phyloP scores from a whole-genome alignment of 495 filamentous ascomycete species.

The Gamarada debralockiae region DNA sequence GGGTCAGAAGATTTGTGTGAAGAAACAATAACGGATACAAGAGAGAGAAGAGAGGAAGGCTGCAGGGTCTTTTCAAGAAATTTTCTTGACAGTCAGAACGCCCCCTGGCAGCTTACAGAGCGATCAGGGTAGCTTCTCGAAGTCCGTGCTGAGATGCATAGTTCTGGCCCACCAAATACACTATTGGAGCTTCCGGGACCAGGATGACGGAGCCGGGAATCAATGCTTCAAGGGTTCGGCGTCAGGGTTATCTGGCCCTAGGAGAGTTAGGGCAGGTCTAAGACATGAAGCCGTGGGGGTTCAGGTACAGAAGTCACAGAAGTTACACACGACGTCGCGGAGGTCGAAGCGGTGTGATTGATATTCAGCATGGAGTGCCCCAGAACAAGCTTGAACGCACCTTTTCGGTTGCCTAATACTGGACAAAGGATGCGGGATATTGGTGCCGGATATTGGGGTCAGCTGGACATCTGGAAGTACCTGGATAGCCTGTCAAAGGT shows the following conservation, averaged over 20 bases:
- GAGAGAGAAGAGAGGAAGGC: neutral
- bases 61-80: neutral
- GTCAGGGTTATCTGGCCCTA: too few relatives aligned
- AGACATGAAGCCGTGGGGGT: too few relatives aligned
- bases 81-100: neutral
- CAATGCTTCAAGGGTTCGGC: too few relatives aligned
- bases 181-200: conserved; percentile 15
- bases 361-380: too few relatives aligned
- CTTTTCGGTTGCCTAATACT: too few relatives aligned
- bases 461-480: conserved; percentile 4
- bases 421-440: neutral
- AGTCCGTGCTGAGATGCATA: neutral
- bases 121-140: neutral
- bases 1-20: neutral
- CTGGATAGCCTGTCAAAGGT: neutral
- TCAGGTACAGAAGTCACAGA: too few relatives aligned
- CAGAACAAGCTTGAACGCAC: too few relatives aligned
- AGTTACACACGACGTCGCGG: too few relatives aligned
- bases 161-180: conserved; percentile 6
- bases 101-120: neutral
- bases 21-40: neutral
- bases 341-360: too few relatives aligned
- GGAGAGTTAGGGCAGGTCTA: too few relatives aligned
- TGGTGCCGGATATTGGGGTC: conserved; percentile 3
- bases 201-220: conserved; percentile 4